These are phyloP conservation scores for Dendrothele bispora DNA, from an alignment of 768 basidiomycete genomes.

Conservation along the genomic window DNA sequence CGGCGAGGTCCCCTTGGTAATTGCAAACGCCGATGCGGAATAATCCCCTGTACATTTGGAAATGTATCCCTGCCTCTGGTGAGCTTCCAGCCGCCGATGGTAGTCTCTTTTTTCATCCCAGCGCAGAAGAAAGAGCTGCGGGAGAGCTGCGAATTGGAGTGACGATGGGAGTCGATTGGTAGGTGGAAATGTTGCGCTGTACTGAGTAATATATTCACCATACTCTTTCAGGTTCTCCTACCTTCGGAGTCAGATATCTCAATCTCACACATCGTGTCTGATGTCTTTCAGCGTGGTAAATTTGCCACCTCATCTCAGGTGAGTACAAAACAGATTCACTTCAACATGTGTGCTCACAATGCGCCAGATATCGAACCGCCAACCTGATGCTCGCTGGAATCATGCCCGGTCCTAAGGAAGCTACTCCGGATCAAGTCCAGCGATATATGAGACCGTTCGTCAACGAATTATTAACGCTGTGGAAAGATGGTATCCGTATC, in stretches of 20 bases:
- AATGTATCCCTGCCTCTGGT: too few species aligned
- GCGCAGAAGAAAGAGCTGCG: not conserved
- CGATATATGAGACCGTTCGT: constrained; percentile 14
- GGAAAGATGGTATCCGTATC: constrained; percentile 17
- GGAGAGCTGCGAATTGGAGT: not conserved
- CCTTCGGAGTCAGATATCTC: constrained; percentile 18
- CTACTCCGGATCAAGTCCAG: constrained; percentile 17
- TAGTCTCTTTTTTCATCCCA: too few species aligned
- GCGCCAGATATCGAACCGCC: constrained; percentile 19
- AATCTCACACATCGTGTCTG: constrained; percentile 25
- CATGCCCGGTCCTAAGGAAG: too few species aligned
- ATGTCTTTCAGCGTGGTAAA: too few species aligned
- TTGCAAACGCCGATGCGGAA: too few species aligned
- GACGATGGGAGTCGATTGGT: not conserved
- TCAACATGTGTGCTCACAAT: not conserved
- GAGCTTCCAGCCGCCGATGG: too few species aligned
- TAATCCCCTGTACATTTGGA: too few species aligned
- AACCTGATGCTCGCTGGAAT: constrained; percentile 23
- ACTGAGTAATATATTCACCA: too few species aligned
- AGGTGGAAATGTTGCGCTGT: constrained; percentile 1
- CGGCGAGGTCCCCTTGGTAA: too few species aligned
- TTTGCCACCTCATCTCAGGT: constrained; percentile 18
- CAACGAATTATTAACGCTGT: constrained; percentile 19
- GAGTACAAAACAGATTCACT: not conserved
- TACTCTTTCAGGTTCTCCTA: constrained; percentile 27